phyloP scores from a whole-genome alignment of 2,329 filamentous ascomycete genomes.

The Cladosporium sp. region DNA sequence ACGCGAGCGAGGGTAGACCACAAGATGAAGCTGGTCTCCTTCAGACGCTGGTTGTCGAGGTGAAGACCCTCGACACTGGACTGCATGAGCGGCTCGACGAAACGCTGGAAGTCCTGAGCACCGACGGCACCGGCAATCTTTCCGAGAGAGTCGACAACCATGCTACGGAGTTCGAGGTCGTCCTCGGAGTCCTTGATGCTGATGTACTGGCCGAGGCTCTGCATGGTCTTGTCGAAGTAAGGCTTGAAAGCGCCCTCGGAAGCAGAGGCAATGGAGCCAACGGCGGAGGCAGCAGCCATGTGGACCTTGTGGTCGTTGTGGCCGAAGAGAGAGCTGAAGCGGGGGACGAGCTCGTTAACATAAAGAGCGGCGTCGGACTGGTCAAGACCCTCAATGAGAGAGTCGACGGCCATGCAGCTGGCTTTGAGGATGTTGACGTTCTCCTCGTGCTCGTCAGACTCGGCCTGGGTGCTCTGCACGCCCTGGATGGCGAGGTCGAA shows the following conservation, averaged over 20 bases:
- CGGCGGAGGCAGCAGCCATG: slow-evolving; percentile 79
- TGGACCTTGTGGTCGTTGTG: slow-evolving; percentile 88
- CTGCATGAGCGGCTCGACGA: slow-evolving; percentile 84
- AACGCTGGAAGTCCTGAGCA: slow-evolving; percentile 79
- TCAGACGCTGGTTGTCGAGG: slow-evolving; percentile 83
- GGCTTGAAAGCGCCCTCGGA: slow-evolving; percentile 79
- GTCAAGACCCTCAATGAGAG: slow-evolving; percentile 81
- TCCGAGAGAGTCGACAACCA: slow-evolving; percentile 88
- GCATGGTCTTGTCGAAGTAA: slow-evolving; percentile 91
- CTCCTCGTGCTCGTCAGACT: slow-evolving; percentile 58
- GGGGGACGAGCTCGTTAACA: slow-evolving; percentile 74
- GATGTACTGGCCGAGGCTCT: slow-evolving; percentile 78
- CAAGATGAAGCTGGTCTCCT: slow-evolving; percentile 95
- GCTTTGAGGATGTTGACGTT: slow-evolving; percentile 84
- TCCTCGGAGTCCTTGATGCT: slow-evolving; percentile 84
- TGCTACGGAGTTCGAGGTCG: slow-evolving; percentile 82
- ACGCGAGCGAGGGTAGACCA: slow-evolving; percentile 95
- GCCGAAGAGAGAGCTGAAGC: slow-evolving; percentile 77
- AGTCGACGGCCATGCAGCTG: slow-evolving; percentile 85
- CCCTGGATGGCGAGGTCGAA: slow-evolving; percentile 73
- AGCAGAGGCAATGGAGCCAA: slow-evolving; percentile 85
- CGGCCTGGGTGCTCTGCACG: slow-evolving; percentile 48
- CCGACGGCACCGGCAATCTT: slow-evolving; percentile 90
- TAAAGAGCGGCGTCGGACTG: slow-evolving; percentile 77
- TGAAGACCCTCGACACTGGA: slow-evolving; percentile 87